Conservation (phyloP, 2,329 filamentous ascomycete species). For the Neonectria hederae region DNA sequence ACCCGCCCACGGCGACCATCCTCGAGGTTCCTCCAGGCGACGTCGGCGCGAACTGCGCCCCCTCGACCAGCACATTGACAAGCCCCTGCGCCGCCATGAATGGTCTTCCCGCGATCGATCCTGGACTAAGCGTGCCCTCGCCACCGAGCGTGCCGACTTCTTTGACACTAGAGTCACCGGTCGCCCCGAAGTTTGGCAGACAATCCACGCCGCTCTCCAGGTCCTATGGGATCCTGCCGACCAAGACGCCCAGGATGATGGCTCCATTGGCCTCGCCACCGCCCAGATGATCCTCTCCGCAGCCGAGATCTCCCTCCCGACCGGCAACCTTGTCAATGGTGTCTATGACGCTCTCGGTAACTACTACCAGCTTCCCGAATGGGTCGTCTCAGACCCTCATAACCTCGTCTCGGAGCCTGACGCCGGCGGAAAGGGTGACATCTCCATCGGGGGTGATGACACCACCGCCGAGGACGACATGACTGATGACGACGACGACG, state of each 20-base stretch:
- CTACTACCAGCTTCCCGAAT: conserved; percentile 74
- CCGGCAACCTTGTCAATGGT: conserved; percentile 75
- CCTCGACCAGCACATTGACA: conserved; percentile 74
- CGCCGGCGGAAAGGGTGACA: conserved; percentile 43
- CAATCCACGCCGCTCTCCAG: conserved; percentile 73
- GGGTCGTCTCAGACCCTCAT: conserved; percentile 73
- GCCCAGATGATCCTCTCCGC: conserved; percentile 86
- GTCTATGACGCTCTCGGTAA: conserved; percentile 77
- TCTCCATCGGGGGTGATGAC: conserved; percentile 52
- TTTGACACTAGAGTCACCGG: conserved; percentile 91
- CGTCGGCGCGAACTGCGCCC: conserved; percentile 52
- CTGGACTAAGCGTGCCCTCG: conserved; percentile 77
- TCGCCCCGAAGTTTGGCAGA: conserved; percentile 80
- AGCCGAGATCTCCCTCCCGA: conserved; percentile 78
- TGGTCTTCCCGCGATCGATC: conserved; percentile 71
- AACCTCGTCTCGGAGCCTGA: conserved; percentile 57
- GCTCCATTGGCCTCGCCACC: conserved; percentile 61
- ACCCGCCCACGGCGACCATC: conserved; percentile 36
- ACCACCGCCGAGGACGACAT: conserved; percentile 50
- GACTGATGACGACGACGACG: conserved; percentile 52
- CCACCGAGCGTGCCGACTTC: conserved; percentile 80
- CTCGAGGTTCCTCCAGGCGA: conserved; percentile 40
- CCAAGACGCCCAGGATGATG: conserved; percentile 49
- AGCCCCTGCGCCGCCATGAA: conserved; percentile 70
- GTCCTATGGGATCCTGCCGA: conserved; percentile 69